A percentile compares a stretch with the other conserved stretches of the same genome.
Conservation (phyloP, 331 rosid species). For the Spiraea crenata region DNA sequence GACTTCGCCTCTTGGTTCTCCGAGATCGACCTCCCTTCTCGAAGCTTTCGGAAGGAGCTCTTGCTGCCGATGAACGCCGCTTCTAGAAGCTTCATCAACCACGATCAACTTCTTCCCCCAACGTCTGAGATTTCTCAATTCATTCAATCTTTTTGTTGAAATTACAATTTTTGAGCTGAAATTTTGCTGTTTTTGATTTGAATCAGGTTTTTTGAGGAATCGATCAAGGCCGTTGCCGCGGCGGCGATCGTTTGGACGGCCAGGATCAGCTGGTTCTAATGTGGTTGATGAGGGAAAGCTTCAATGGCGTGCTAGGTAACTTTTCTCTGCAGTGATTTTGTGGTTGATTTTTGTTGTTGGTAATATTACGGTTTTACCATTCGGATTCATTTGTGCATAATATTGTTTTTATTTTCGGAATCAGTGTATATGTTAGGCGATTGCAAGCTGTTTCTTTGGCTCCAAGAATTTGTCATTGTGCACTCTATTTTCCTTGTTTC, state of each 20-base stretch:
- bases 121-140: constrained; percentile 24
- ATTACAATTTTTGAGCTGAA: background rate
- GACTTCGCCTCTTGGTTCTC: constrained; percentile 51
- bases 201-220: constrained; percentile 23
- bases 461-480: constrained; percentile 2
- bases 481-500: background rate
- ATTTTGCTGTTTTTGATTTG: background rate
- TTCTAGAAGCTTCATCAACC: constrained; percentile 7
- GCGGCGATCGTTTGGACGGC: constrained; percentile 62
- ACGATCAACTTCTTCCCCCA: background rate
- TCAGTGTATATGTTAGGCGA: constrained; percentile 38
- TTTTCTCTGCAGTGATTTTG: background rate
- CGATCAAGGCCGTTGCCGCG: constrained; percentile 43
- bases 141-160: background rate
- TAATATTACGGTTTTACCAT: too few species aligned
- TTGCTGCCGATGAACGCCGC: constrained; percentile 15
- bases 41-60: constrained; percentile 30
- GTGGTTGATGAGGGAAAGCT: constrained; percentile 43
- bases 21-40: constrained; percentile 33
- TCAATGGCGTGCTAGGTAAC: constrained; percentile 61
- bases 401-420: background rate
- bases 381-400: too few species aligned
- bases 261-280: constrained; percentile 32
- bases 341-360: background rate
- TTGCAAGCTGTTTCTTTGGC: constrained; percentile 38